Evolutionary conservation across 176 grass and related monocot genomes (phyloP), one percentile per base, ranked within the genome.

Genomic region (Ananas comosus): DNA sequence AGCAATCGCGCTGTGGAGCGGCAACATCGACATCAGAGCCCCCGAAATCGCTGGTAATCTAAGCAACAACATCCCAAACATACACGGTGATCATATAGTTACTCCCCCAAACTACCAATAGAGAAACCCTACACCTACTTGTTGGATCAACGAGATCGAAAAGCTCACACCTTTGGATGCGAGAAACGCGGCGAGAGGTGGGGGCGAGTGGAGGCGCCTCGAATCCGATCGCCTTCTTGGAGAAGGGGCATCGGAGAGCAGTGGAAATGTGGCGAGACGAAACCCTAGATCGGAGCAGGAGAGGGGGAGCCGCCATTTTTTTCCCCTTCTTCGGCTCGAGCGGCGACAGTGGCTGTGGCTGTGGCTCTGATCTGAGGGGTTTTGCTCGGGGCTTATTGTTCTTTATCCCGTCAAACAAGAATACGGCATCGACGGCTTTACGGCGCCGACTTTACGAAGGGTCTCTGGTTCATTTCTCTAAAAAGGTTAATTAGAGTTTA

Each of bases 1-100:
- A 3, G 83, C 90, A 70, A 94, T 66, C 27, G 81, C 83, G 74
- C 72, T 89, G 83, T 94, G 90, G 48, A 94, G 86, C 12, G 90
- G 90, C 56, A 94, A 70, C 64, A 67, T 75, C 7, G 86, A 84
- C 49, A 89, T 51, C 72, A 89, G 64, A 9, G 78, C 76, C 23
- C 50, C 72, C 12, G 80, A 84, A 54, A 80, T 74, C 68, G 81
- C 47, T 10, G 90, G 80, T 63, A 86, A 86, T 76, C 83, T 92
- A 73, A 49, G 8, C 48, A 19, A 53, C 18, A 49, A 28, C 2
- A 16, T 12, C 1, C 7, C 1, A 53, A 3, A 33, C 11, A 75
- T 42, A n/a, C 50, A 42, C 33, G 7, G 33, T 42, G 33, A 42
- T 42, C 7, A 42, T 42, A 42, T 42, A 42, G 33, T 59, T 59